A percentile compares a stretch with the other conserved stretches of the same genome.
Conservation (phyloP, 768 basidiomycete genomes). For the Hysterangium stoloniferum region DNA sequence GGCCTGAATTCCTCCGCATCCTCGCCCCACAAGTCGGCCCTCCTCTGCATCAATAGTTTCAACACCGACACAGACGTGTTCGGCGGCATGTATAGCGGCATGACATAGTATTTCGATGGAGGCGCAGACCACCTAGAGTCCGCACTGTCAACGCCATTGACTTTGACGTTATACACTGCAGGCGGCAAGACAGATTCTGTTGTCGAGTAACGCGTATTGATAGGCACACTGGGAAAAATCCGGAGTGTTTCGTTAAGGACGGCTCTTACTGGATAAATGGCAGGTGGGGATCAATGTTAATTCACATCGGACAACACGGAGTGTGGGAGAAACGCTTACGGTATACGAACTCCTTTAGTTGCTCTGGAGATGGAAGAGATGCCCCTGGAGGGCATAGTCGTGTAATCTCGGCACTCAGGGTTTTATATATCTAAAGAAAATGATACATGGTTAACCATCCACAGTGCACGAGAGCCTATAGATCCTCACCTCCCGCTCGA, state of each 20-base stretch:
- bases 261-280: conserved; percentile 45
- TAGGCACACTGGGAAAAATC: conserved; percentile 75
- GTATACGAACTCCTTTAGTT: conserved; percentile 55
- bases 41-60: conserved; percentile 59
- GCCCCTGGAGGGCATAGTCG: neutral
- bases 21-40: conserved; percentile 31
- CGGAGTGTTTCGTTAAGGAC: conserved; percentile 75
- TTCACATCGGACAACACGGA: conserved; percentile 13
- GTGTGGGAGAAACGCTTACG: conserved; percentile 32
- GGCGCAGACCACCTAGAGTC: no score
- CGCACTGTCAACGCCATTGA: no score
- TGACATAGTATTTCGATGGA: conserved; percentile 21
- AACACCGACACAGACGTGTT: conserved; percentile 45
- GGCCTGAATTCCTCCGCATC: conserved; percentile 25
- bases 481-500: conserved; percentile 58
- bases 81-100: conserved; percentile 53
- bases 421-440: neutral
- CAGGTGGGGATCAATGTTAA: no score
- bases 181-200: neutral
- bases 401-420: neutral
- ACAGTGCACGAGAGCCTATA: conserved; percentile 45
- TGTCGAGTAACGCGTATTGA: conserved; percentile 46
- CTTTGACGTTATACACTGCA: neutral
- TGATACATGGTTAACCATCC: conserved; percentile 20
- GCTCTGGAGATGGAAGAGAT: conserved; percentile 42